phyloP scores from a whole-genome alignment of 257 asterid genomes.

The Mentha longifolia region DNA sequence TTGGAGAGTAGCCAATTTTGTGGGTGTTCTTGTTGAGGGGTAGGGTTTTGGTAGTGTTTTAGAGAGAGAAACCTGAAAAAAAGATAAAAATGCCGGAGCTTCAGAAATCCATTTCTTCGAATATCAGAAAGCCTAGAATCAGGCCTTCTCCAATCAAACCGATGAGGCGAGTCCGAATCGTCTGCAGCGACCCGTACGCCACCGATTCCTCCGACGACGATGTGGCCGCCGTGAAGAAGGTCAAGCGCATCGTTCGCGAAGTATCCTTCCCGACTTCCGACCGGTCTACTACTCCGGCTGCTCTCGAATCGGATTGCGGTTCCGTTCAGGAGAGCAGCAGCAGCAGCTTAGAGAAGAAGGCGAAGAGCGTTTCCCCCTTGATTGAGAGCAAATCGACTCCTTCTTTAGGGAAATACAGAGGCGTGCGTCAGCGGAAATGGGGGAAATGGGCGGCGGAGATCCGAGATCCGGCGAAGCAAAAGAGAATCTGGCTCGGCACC shows the following conservation, averaged over 20 bases:
- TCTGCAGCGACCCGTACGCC: slow-evolving; percentile 81
- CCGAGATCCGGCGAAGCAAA: slow-evolving; percentile 72
- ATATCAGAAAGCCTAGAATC: slow-evolving; percentile 36
- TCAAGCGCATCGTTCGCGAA: slow-evolving; percentile 58
- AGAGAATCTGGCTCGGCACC: slow-evolving; percentile 89
- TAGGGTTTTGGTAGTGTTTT: slow-evolving; percentile 25
- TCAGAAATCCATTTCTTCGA: slow-evolving; percentile 39
- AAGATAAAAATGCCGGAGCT: slow-evolving; percentile 45
- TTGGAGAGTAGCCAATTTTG: slow-evolving; percentile 38
- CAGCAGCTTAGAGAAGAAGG: slow-evolving; percentile 32
- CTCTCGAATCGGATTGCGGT: slow-evolving; percentile 45
- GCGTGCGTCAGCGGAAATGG: slow-evolving; percentile 90
- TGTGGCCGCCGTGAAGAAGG: slow-evolving; percentile 34
- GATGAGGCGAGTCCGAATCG: slow-evolving; percentile 57
- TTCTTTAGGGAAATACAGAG: slow-evolving; percentile 47
- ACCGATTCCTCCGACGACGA: slow-evolving; percentile 93
- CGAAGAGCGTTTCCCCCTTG: slow-evolving; percentile 26
- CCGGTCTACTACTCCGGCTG: background rate
- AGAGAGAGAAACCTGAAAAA: background rate
- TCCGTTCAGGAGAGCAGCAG: slow-evolving; percentile 55
- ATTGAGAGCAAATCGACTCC: slow-evolving; percentile 27
- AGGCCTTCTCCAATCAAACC: slow-evolving; percentile 34
- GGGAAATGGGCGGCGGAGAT: slow-evolving; percentile 98
- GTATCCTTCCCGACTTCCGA: slow-evolving; percentile 44
- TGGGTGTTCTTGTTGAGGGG: slow-evolving; percentile 51